Evolutionary conservation across 106 monocot genomes (phyloP), one percentile per base, ranked within the genome.

Genomic region (Xerophyta viscosa): DNA sequence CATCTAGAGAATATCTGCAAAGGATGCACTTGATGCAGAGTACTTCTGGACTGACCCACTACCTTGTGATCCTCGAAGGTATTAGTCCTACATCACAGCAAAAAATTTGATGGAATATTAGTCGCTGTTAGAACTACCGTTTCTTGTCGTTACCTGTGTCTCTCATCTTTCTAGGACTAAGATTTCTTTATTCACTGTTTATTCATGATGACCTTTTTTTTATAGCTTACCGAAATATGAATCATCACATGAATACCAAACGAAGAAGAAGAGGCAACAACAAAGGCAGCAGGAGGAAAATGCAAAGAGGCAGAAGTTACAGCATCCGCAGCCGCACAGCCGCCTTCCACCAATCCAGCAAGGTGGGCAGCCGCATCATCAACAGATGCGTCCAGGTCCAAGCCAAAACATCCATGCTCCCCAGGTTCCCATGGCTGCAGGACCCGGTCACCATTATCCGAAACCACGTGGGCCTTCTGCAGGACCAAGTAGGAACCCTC

Each of bases 41-140:
- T 98, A 98, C 41, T 98, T 98, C 52, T 98, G 98, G 89, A 79
- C 66, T 20, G 98, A 98, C 31, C 98, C 98, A 0, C 65, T 90
- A 33, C 98, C 98, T 50, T 98, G 98, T 39, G 90, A 98, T 58
- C 98, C 98, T 19, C 89, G 89, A 83, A 98, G 98, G 98, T 90
- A 24, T 23, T 2, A 13, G 3, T 44, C 25, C 11, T 10, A 15
- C 8, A 18, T 26, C 10, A n/a, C n/a, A n/a, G n/a, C n/a, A n/a
- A n/a, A n/a, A n/a, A n/a, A n/a, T n/a, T n/a, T n/a, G n/a, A n/a
- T n/a, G n/a, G n/a, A n/a, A n/a, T n/a, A n/a, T n/a, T n/a, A n/a
- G n/a, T n/a, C n/a, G n/a, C n/a, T n/a, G n/a, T n/a, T n/a, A n/a
- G n/a, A n/a, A n/a, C n/a, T n/a, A n/a, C n/a, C n/a, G n/a, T n/a